Conservation (phyloP, 208 protist genomes). For the Vickermania spadyakhi region DNA sequence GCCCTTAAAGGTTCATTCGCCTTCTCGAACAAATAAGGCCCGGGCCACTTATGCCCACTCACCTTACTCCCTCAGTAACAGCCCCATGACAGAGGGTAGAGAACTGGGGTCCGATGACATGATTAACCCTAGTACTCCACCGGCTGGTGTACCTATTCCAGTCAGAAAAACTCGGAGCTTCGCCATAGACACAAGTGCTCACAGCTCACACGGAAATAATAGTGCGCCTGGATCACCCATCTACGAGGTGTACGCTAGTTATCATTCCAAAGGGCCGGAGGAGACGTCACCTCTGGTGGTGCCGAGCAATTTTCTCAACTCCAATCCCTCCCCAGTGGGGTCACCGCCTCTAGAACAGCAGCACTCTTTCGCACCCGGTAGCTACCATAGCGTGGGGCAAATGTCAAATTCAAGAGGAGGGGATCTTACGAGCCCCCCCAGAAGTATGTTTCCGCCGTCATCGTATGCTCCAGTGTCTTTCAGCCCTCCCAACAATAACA, state of each 20-base stretch:
- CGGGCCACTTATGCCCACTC: background rate
- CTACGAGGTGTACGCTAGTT: background rate
- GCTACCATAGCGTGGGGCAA: background rate
- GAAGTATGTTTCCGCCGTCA: background rate
- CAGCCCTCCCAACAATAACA: background rate
- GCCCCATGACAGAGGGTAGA: background rate
- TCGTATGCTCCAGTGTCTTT: background rate
- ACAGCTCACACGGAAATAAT: constrained; percentile 1
- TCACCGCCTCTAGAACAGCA: background rate
- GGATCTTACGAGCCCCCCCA: background rate
- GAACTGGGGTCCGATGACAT: background rate
- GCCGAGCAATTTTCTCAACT: background rate
- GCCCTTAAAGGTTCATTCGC: background rate
- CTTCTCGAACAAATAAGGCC: background rate
- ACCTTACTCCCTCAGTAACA: background rate
- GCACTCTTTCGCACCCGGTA: background rate
- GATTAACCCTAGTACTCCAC: background rate
- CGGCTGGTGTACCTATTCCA: background rate
- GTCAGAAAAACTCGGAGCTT: background rate
- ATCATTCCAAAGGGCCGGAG: background rate
- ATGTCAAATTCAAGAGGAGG: background rate
- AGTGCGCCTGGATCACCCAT: background rate
- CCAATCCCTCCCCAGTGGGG: background rate
- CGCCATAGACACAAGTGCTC: background rate
- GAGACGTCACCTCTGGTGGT: background rate